Evolutionary conservation across 129 eudicot species (phyloP).

Genomic region (Pulicaria dysenterica): DNA sequence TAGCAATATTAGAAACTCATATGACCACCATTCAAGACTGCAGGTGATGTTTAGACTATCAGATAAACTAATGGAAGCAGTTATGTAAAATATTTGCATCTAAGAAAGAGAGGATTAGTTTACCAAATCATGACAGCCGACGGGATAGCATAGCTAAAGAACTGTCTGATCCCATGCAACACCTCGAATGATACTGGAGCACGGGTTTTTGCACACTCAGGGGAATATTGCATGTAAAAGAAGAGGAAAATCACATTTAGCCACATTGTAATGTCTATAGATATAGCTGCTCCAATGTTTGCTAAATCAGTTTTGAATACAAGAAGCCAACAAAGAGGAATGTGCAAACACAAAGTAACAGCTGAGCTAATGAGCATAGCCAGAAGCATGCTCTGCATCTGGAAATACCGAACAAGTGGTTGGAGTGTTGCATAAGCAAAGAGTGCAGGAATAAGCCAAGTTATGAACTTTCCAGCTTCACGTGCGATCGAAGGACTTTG

Average conservation of each 20-base stretch:
- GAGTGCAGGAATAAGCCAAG: slow-evolving; percentile 66
- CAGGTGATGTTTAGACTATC: slow-evolving; percentile 15
- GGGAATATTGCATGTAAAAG: slow-evolving; percentile 59
- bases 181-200: slow-evolving; percentile 55
- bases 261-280: slow-evolving; percentile 65
- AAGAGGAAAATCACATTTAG: slow-evolving; percentile 52
- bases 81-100: background rate
- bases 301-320: slow-evolving; percentile 57
- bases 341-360: slow-evolving; percentile 48
- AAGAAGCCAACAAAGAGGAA: slow-evolving; percentile 65
- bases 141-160: slow-evolving; percentile 66
- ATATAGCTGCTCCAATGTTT: slow-evolving; percentile 65
- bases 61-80: too few relatives aligned
- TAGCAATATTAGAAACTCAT: slow-evolving; percentile 67
- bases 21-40: slow-evolving; percentile 92
- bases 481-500: slow-evolving; percentile 72
- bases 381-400: slow-evolving; percentile 63
- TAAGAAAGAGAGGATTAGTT: slow-evolving; percentile 13
- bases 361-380: slow-evolving; percentile 66
- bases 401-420: slow-evolving; percentile 72
- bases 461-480: slow-evolving; percentile 67
- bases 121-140: slow-evolving; percentile 78
- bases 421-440: slow-evolving; percentile 67
- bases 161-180: slow-evolving; percentile 53
- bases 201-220: slow-evolving; percentile 59